Base-by-base conservation (phyloP, 73 alveolate species). In the Paramecium primaurelia region DNA sequence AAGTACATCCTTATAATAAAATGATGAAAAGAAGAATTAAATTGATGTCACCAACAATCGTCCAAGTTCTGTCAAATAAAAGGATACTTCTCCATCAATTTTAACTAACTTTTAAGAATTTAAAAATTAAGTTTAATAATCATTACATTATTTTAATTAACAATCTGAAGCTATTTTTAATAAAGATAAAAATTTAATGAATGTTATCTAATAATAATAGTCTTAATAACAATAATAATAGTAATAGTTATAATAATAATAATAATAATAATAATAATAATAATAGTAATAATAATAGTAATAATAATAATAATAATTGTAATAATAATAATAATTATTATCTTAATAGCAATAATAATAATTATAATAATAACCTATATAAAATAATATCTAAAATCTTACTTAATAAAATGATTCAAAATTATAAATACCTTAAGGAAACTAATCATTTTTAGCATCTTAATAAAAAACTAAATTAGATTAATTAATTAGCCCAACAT, bases 101-200 rank as follows among this genome's bases (percentile, higher is more conserved):
- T 28, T 64, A 28, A 64, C 45, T 0, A 64, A 64, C 11, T 64
- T 64, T 32, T 64, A 64, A 16, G 91, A 80, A 26, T 80, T 80
- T 47, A 80, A 80, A 49, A 80, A 80, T 49, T 80, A 80, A 80
- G 91, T 80, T 80, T 49, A 80, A 47, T 36, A 45, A 80, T 80
- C 91, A 20, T 42, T 80, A 32, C 49, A 80, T 80, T 80, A 80
- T 42, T 80, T 80, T 25, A 80, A 80, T 49, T 45, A 80, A 10
- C 44, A 80, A 20, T 45, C 71, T 10, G 91, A 80, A 80, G 8
- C 88, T n/a, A 75, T 75, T 12, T 42, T 42, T 28, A 28, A n/a
- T 34, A 28, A 28, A 28, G 84, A 64, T 28, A 11, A 26, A 34
- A 10, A 64, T 32, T 64, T 64, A 32, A 14, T 18, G 30, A 32